Evolutionary conservation across 495 filamentous ascomycete genomes (phyloP), one percentile per base, ranked within the genome.

Genomic region (Aspergillus sparsus): DNA sequence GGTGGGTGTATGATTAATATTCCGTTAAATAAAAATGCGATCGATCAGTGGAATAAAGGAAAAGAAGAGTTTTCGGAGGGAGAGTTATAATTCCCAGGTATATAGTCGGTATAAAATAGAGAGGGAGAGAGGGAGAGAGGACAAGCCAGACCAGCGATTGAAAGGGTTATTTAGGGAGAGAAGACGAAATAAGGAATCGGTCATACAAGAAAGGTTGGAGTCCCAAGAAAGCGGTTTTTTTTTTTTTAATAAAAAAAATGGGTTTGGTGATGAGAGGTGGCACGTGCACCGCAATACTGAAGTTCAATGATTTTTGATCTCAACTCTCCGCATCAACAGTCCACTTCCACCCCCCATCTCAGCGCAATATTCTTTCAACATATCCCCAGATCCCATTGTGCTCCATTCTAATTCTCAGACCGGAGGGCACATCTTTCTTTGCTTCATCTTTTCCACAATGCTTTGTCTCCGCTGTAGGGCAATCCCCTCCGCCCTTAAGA

Each of bases 261-360:
- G 55, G 57, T 57, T 46, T 56, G 60, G 42, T 16, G 44, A 37
- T 35, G 42, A 53, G 49, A 62, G 50, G 55, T 64, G 71, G 70
- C 68, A 72, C 69, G 73, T 71, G 71, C 69, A 53, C 70, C 70
- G 51, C 59, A 67, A 65, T 69, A 68, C 67, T 44, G 60, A 39
- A 52, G 71, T 68, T 72, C 69, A 53, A 46, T 44, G 58, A 76
- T 72, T 74, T 74, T 74, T 27, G 21, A 27, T 27, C 21, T 27
- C 21, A 27, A 27, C 21, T 27, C 21, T 71, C 67, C 45, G 49
- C 64, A 62, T 66, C 68, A 27, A 27, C 21, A 27, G 21, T 27
- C 21, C 21, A 27, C 21, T 27, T 27, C 21, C 21, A 27, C 21
- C 21, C 21, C 21, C 21, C 21, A 27, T 27, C 21, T 27, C 21